Base-by-base conservation (phyloP, 768 basidiomycete genomes). In the Fomitopsis serialis region DNA sequence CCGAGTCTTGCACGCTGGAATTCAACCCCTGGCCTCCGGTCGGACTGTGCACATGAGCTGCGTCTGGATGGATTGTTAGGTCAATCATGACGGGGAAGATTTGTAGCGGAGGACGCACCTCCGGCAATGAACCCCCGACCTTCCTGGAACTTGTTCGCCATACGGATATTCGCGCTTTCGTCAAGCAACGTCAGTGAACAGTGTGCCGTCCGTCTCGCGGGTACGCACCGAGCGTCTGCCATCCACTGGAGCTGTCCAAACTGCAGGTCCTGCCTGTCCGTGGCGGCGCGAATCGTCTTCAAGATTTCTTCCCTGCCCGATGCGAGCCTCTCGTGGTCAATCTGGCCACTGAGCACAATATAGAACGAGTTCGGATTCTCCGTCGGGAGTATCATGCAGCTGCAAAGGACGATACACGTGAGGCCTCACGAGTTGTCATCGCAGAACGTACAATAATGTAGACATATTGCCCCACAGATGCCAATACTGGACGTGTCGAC, bases 31-130 rank as follows among this genome's bases (percentile, higher is more conserved):
- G 76, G 0, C 70, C 76, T n/a, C 77, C 77, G 3, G 68, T 67
- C 15, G 74, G 74, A 25, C 69, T 70, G 51, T 78, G 76, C 22
- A 72, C 66, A 54, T 81, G 80, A 0, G 75, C 78, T 24, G 76
- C 72, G 55, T 81, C 79, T 81, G 15, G 34, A n/a, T 9, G 22
- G 34, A 8, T 27, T 27, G n/a, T 36, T 15, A 24, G 15, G 8
- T 8, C 21, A 32, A 34, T 3, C n/a, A 29, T 10, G 12, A n/a
- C 15, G 13, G 4, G 15, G n/a, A 48, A 27, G 3, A n/a, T 3
- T 35, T 9, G 24, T 11, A 11, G 10, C 36, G 15, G 7, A 42
- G 17, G 11, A 45, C 68, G 1, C 45, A 76, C 79, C 80, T 58
- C 79, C 80, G 23, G 65, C 72, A 5, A 59, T 42, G 54, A 79